Evolutionary conservation across 2,329 filamentous ascomycete genomes (phyloP), one percentile per base, ranked within the genome.

Genomic region (Fusarium globosum): DNA sequence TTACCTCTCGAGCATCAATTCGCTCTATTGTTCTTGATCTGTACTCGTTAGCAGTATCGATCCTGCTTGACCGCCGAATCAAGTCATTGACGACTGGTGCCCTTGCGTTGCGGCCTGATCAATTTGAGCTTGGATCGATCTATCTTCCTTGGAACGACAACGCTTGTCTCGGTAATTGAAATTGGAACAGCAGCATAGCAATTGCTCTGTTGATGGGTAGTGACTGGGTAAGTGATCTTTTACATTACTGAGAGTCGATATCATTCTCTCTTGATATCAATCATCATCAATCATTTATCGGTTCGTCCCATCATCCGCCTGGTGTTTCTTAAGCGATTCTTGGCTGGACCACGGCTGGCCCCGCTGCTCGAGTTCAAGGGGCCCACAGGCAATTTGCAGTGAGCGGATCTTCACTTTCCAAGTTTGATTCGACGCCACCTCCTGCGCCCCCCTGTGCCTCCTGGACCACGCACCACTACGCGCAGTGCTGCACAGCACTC

Each of bases 391-490:
- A 77, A 77, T 77, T 77, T 77, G 68, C 74, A 78, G 65, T 67
- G 49, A 72, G 74, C 74, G 74, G 76, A 77, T 77, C 75, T 73
- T 77, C 69, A 74, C 75, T 72, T 72, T 77, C 69, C 74, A 64
- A 71, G 59, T 69, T 74, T 76, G 71, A 73, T 73, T 72, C 75
- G 73, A 74, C 76, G 76, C 76, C 76, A 78, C 76, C 76, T 77
- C 76, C 74, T 78, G 76, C 76, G 71, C 69, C 73, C 71, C 65
- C 74, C 73, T 77, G 73, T 69, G 65, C 63, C 67, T 77, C 68
- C 70, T 71, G 60, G 65, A 69, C 61, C 65, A 76, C 68, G 66
- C 59, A 77, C 74, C 70, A 65, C 45, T 59, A 53, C 64, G 48
- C 65, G 67, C 51, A 46, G 56, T 53, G 48, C 61, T 38, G 35